Percentiles rank a stretch among this genome's conserved stretches.
These are phyloP conservation scores for Colletotrichum shisoi DNA, from an alignment of 2,329 filamentous ascomycete genomes.

Conservation along the genomic window DNA sequence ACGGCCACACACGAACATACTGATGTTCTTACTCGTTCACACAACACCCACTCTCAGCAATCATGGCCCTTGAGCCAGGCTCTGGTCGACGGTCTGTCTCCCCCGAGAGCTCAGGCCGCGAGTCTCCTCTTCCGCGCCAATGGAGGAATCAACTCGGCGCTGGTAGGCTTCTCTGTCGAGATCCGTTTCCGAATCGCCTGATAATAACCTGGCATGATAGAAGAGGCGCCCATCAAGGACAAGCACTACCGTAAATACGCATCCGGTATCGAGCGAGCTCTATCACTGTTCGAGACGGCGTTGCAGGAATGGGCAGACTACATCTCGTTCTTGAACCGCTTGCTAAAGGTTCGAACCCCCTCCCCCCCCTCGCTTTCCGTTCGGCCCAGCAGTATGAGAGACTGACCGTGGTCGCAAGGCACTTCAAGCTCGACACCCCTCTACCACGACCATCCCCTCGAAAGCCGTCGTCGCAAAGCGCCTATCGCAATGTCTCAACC, in stretches of 20 bases:
- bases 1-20: conserved; percentile 23
- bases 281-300: conserved; percentile 89
- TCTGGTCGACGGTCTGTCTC: conserved; percentile 68
- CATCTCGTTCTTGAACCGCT: conserved; percentile 90
- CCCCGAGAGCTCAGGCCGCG: conserved; percentile 83
- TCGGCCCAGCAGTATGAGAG: not conserved
- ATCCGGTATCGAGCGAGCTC: conserved; percentile 82
- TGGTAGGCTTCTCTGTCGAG: conserved; percentile 62
- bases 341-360: conserved; percentile 74
- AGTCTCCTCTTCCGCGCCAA: conserved; percentile 76
- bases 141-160: conserved; percentile 79
- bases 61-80: conserved; percentile 71
- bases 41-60: conserved; percentile 42
- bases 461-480: conserved; percentile 86
- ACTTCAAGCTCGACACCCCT: conserved; percentile 82
- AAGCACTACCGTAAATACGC: conserved; percentile 88
- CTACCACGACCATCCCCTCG: conserved; percentile 76
- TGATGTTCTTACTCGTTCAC: conserved; percentile 36
- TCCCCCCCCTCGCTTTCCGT: not conserved
- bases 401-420: conserved; percentile 62
- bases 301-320: conserved; percentile 99
- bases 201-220: conserved; percentile 46
- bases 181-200: conserved; percentile 11
- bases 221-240: conserved; percentile 67
- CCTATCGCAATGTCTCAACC: conserved; percentile 93